A percentile compares a stretch with the other conserved stretches of the same genome.
phyloP scores from a whole-genome alignment of 495 filamentous ascomycete genomes.

The Penicillium daleae region DNA sequence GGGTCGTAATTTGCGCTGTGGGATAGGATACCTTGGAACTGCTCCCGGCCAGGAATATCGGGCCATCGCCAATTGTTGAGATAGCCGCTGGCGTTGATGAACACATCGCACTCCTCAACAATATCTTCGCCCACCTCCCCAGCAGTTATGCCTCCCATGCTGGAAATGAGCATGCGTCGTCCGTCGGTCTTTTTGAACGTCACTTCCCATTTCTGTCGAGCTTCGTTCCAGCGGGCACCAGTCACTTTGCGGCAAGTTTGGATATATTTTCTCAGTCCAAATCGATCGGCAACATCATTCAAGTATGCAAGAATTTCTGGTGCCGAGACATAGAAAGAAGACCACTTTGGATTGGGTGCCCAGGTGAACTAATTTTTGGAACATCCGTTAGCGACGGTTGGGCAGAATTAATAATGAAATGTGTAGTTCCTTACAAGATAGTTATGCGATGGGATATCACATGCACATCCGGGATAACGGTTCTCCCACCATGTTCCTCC shows the following conservation, averaged over 20 bases:
- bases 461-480: background rate
- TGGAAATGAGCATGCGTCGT: too few species aligned
- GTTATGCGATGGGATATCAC: background rate
- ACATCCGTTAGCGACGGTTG: background rate
- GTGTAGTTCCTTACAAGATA: background rate
- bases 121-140: too few species aligned
- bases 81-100: background rate
- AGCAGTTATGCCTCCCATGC: too few species aligned
- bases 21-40: too few species aligned
- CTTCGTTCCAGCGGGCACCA: background rate
- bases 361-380: too few species aligned
- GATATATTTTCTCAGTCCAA: background rate
- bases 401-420: background rate
- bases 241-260: background rate
- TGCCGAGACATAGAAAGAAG: background rate
- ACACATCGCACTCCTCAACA: background rate
- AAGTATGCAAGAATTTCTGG: background rate
- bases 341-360: background rate
- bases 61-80: background rate
- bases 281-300: background rate
- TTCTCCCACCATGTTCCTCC: slow-evolving; percentile 2
- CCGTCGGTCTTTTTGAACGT: too few species aligned
- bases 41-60: background rate
- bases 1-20: too few species aligned
- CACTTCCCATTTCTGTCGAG: too few species aligned